These are phyloP conservation scores for Phenoliferia sp. DNA, from an alignment of 1,284 basidiomycete species.

Conservation along the genomic window DNA sequence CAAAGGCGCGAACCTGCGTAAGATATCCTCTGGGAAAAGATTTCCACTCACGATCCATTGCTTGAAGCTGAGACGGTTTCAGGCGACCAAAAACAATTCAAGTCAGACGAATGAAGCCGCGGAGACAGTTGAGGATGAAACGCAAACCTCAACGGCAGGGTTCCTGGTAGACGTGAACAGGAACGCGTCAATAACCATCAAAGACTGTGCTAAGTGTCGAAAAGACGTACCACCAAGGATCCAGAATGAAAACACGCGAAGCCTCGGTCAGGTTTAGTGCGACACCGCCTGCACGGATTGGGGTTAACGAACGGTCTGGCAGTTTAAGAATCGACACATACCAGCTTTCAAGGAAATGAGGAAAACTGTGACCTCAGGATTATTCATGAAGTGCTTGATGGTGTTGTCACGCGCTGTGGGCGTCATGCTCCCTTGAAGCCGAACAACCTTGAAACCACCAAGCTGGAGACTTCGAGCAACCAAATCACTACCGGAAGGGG, in stretches of 20 bases:
- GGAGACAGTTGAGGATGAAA: no score
- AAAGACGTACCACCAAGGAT: constrained; percentile 43
- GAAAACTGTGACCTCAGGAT: constrained; percentile 88
- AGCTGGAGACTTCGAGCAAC: constrained; percentile 89
- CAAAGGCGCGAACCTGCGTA: no score
- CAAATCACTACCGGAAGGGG: no score
- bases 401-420: constrained; percentile 93
- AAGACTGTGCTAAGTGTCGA: not conserved
- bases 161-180: constrained; percentile 38
- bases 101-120: not conserved
- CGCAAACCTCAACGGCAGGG: constrained; percentile 73
- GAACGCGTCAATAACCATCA: no score
- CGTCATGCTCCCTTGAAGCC: constrained; percentile 94
- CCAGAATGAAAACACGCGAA: constrained; percentile 52
- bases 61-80: constrained; percentile 56
- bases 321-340: not conserved
- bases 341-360: constrained; percentile 91
- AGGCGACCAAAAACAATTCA: not conserved
- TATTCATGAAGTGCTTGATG: constrained; percentile 38
- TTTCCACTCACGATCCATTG: constrained; percentile 73
- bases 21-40: no score
- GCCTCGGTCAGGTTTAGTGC: constrained; percentile 83
- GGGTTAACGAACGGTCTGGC: not conserved
- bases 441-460: constrained; percentile 81
- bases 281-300: constrained; percentile 8